These are phyloP conservation scores for Triangularia setosa DNA, from an alignment of 2,329 filamentous ascomycete species.

Conservation along the genomic window DNA sequence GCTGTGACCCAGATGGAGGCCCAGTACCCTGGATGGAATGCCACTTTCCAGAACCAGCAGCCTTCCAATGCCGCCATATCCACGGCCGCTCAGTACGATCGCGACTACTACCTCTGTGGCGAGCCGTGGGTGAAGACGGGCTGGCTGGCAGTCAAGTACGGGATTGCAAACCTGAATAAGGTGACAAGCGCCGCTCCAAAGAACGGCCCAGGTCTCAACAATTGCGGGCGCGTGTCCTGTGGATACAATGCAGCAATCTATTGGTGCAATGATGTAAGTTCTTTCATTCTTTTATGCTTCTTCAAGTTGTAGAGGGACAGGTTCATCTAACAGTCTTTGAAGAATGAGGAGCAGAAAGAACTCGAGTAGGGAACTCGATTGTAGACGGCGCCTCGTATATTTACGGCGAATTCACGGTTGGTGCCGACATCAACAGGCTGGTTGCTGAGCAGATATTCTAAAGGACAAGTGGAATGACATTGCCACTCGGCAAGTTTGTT, in stretches of 20 bases:
- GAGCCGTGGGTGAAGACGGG: not conserved
- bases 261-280: not conserved
- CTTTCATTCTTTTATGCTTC: not conserved
- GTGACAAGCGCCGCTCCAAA: not conserved
- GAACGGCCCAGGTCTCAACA: not conserved
- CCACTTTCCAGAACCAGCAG: not conserved
- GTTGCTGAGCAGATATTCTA: not conserved
- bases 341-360: not conserved
- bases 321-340: not conserved
- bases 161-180: not conserved
- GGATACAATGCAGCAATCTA: not conserved
- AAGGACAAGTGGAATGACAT: not conserved
- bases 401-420: not conserved
- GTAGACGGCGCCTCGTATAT: not conserved
- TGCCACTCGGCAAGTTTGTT: not conserved
- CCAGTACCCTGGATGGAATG: not conserved
- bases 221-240: not conserved
- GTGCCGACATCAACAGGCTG: not conserved
- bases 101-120: not conserved
- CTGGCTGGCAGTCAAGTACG: not conserved
- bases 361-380: not conserved
- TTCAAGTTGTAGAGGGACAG: not conserved
- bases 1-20: not conserved
- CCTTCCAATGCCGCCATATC: not conserved
- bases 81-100: not conserved